A percentile compares a stretch with the other conserved stretches of the same genome.
phyloP scores from a whole-genome alignment of 768 basidiomycete species.

The Hydnum rufescens region DNA sequence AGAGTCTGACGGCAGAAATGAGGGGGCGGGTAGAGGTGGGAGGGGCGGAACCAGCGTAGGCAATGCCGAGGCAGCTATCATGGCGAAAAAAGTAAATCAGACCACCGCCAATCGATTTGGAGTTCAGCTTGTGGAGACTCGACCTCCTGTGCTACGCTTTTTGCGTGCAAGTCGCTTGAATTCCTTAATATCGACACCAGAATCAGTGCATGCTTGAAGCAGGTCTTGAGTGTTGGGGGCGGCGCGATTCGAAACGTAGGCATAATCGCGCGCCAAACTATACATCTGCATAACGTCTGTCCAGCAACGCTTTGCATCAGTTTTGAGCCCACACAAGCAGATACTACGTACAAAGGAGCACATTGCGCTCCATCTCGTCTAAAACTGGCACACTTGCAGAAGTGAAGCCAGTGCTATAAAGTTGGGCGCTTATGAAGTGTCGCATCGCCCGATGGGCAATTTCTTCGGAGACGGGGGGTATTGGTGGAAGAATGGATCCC shows the following conservation, averaged over 20 bases:
- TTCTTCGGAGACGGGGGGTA: neutral
- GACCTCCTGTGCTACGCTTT: no score
- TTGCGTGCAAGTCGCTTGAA: conserved; percentile 1
- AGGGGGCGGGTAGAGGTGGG: neutral
- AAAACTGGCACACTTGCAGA: conserved; percentile 1
- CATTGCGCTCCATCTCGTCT: conserved; percentile 6
- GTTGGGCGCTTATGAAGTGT: conserved; percentile 3
- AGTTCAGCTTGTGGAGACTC: no score
- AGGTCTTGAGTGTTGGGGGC: conserved; percentile 7
- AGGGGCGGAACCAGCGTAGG: neutral
- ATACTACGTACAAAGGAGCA: neutral
- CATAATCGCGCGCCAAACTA: conserved; percentile 6
- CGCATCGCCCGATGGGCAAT: conserved; percentile 1
- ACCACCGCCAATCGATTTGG: no score
- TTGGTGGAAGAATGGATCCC: no score
- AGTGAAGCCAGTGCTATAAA: conserved; percentile 6
- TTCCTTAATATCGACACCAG: conserved; percentile 2
- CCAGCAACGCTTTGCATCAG: neutral
- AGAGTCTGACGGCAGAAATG: conserved; percentile 3
- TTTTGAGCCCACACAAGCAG: neutral
- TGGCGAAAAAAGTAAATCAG: neutral
- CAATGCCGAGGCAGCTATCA: neutral
- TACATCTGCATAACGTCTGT: conserved; percentile 7
- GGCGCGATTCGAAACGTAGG: conserved; percentile 4
- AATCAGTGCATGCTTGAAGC: conserved; percentile 5